Evolutionary conservation across 1,139 yeast genomes (phyloP), one percentile per base, ranked within the genome.

Genomic region (Nakaseomyces kungkrabaensis): DNA sequence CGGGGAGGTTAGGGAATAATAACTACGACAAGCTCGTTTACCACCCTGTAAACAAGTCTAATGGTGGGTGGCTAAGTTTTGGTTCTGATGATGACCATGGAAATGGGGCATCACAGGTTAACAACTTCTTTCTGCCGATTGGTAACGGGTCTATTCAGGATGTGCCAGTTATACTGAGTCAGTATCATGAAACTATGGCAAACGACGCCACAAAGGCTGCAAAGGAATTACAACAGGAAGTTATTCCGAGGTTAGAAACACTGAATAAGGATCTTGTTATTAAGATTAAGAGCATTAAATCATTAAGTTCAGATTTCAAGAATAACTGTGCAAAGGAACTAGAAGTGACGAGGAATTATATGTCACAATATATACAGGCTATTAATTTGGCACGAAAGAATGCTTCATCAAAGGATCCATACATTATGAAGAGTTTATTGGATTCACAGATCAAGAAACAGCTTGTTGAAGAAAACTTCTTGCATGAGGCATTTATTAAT

Each of bases 71-170:
- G 44, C n/a, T 41, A 8, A 27, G 10, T 17, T 41, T 29, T 29
- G 44, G 44, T n/a, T 41, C 46, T 5, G 46, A 43, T 22, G 38
- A 43, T 22, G 44, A 41, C 25, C 8, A 29, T 34, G 25, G 25
- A 4, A 27, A 41, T 25, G 29, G 17, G 5, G 4, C 42, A 1
- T n/a, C 29, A 3, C 33, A 27, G n/a, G 34, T 41, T 10, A 65
- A 60, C 32, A 62, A 63, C 46, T 69, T 67, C 53, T 70, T 70
- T 48, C 48, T 86, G 48, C 90, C 95, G 0, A 72, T 77, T 38
- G 96, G 96, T 13, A 80, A 79, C 60, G 92, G 90, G 3, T 85
- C 95, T 4, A 76, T 89, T 50, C 88, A 84, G 60, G 96, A 88
- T 66, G 71, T 89, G 43, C 95, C 96, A 2, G 77, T 80, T 5